Evolutionary conservation across 495 filamentous ascomycete genomes (phyloP).

Genomic region (Aspergillus nidulans): DNA sequence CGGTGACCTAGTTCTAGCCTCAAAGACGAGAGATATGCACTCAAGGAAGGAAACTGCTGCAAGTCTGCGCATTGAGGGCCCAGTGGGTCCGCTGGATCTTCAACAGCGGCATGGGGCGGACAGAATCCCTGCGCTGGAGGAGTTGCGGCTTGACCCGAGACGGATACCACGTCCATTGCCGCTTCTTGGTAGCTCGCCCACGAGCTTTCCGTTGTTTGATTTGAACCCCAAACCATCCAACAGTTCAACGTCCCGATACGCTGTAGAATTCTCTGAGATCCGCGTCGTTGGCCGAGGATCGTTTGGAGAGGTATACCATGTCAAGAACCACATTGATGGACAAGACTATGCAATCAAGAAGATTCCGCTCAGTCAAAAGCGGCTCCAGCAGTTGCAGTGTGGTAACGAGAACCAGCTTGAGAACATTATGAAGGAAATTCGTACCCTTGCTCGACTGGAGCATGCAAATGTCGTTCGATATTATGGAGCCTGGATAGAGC

Average conservation of each 20-base stretch:
- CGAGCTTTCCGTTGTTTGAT: slow-evolving; percentile 31
- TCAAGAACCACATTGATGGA: slow-evolving; percentile 47
- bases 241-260: slow-evolving; percentile 35
- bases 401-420: slow-evolving; percentile 46
- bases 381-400: slow-evolving; percentile 42
- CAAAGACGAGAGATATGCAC: slow-evolving; percentile 16
- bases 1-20: slow-evolving; percentile 23
- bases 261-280: slow-evolving; percentile 40
- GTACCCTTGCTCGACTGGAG: slow-evolving; percentile 50
- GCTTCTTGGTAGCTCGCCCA: slow-evolving; percentile 33
- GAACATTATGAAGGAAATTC: slow-evolving; percentile 49
- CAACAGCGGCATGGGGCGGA: slow-evolving; percentile 18
- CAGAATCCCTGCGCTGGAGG: slow-evolving; percentile 20
- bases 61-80: slow-evolving; percentile 8
- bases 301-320: slow-evolving; percentile 51
- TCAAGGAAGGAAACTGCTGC: slow-evolving; percentile 1
- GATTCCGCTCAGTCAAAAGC: slow-evolving; percentile 44
- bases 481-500: slow-evolving; percentile 50
- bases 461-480: slow-evolving; percentile 53
- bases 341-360: slow-evolving; percentile 53
- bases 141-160: slow-evolving; percentile 21
- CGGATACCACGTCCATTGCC: slow-evolving; percentile 22
- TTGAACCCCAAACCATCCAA: slow-evolving; percentile 15
- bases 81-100: slow-evolving; percentile 13
- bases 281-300: slow-evolving; percentile 47